Evolutionary conservation across 1,284 basidiomycete species (phyloP), one percentile per base, ranked within the genome.

Genomic region (Coniferiporia sulphurascens): DNA sequence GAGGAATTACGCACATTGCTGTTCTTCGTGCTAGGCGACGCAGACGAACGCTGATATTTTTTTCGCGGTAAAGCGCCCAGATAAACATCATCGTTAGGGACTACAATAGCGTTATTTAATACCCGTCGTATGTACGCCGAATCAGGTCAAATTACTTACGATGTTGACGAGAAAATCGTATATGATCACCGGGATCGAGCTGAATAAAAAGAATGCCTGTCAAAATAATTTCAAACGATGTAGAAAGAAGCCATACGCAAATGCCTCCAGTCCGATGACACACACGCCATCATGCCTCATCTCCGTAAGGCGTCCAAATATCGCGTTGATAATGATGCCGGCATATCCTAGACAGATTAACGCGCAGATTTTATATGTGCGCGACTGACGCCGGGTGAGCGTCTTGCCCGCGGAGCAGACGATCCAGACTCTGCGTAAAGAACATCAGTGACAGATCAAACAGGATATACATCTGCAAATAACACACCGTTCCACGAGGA

Each of bases 1-100:
- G 41, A 35, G 13, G 45, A 51, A 61, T 36, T 27, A 52, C 74
- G 38, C 58, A 77, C 76, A 75, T 64, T 12, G 77, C 66, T 0
- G 78, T 80, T 13, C 78, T 71, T 2, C 67, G 59, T 1, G 78
- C 77, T 43, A 80, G 67, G 19, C 66, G 63, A 17, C 73, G 71
- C 19, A 80, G 66, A 0, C 68, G 69, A 0, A 70, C 63, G 54
- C 71, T 76, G 38, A 69, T 68, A 59, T 74, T 69, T 17, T 69
- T 66, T 4, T 71, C 69, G 17, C 72, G 69, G 35, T 74, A 64
- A 4, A 84, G 68, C 0, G 81, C 81, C 68, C 73, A 74, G 13
- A 81, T 63, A 67, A 83, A 83, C 13, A 80, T 72, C 2, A 62
- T 62, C 1, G 79, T 80, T 43, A 82, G 69, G 59, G 76, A 68